phyloP scores from a whole-genome alignment of 163 green algal genomes.

The Smithsoniella earleae region DNA sequence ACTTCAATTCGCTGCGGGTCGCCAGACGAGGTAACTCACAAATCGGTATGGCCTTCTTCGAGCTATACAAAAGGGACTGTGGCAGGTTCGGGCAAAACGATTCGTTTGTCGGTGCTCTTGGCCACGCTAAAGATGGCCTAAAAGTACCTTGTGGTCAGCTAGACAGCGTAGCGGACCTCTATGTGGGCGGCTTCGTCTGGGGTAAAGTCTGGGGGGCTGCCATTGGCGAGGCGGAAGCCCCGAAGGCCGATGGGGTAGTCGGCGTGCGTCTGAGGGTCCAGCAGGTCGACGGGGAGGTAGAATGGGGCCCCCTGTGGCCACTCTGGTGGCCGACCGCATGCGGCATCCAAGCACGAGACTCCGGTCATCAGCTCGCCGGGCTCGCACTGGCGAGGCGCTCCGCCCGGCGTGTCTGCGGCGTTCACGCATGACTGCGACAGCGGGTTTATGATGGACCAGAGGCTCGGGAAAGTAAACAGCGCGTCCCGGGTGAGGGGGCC shows the following conservation, averaged over 20 bases:
- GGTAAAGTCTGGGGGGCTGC: no score
- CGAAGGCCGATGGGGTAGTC: background rate
- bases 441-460: background rate
- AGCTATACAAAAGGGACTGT: no score
- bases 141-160: no score
- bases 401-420: background rate
- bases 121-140: no score
- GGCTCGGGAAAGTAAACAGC: constrained; percentile 10
- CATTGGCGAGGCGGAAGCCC: background rate
- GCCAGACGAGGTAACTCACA: no score
- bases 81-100: no score
- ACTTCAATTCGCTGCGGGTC: no score
- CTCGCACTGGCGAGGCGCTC: background rate
- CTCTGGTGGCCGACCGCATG: background rate
- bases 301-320: background rate
- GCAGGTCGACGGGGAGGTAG: background rate
- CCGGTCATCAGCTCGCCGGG: background rate
- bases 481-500: background rate
- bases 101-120: no score
- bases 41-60: no score
- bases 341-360: background rate
- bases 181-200: no score
- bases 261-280: background rate
- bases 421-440: background rate
- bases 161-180: no score